These are phyloP conservation scores for Aspergillus sp. DNA, from an alignment of 2,329 filamentous ascomycete genomes.

Conservation along the genomic window DNA sequence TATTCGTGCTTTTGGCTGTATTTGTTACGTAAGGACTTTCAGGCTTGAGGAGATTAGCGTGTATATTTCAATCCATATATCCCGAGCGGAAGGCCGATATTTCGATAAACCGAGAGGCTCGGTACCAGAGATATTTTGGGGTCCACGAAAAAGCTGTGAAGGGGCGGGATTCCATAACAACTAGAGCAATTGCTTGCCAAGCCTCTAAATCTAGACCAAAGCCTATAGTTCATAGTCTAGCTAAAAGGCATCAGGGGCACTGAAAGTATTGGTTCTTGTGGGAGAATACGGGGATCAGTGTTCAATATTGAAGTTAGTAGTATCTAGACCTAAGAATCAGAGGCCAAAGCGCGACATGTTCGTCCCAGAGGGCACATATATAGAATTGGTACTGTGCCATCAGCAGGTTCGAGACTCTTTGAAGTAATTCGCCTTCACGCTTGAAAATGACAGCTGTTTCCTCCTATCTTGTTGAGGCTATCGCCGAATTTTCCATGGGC, in stretches of 20 bases:
- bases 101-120: background rate
- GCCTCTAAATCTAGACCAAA: background rate
- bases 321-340: background rate
- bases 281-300: background rate
- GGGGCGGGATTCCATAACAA: background rate
- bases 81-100: background rate
- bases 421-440: background rate
- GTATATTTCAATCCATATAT: background rate
- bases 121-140: background rate
- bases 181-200: background rate
- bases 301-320: background rate
- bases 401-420: background rate
- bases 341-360: background rate
- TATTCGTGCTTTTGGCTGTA: background rate
- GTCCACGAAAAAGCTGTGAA: background rate
- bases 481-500: conserved; percentile 1
- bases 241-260: background rate
- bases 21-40: background rate
- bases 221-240: background rate
- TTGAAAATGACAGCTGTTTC: background rate
- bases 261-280: background rate
- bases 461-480: background rate
- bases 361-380: background rate
- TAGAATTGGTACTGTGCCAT: background rate
- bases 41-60: background rate